Evolutionary conservation across 768 basidiomycete genomes (phyloP), one percentile per base, ranked within the genome.

Genomic region (Megacollybia marginata): DNA sequence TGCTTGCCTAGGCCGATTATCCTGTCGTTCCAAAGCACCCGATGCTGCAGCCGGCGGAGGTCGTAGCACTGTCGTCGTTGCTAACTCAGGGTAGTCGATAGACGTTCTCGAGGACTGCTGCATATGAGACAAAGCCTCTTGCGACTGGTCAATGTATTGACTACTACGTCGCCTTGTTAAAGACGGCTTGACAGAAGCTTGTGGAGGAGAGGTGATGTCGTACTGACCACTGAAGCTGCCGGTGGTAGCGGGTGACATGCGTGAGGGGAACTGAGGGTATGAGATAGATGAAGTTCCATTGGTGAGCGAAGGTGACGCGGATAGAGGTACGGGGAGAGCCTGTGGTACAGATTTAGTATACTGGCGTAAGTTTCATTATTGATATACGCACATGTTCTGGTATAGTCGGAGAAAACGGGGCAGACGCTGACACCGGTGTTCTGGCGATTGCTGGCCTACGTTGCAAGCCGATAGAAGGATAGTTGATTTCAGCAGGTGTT

Each of bases 21-120:
- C 89, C 55, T 90, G 87, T 31, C 90, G 72, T 59, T 91, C 88
- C 16, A 86, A 70, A 0, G 74, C 65, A 15, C 85, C 76, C 1
- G 85, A 66, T 0, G 88, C 88, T 5, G 78, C 90, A 1, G 78
- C 78, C 5, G 93, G 92, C 6, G 93, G 92, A 1, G 85, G 90
- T 18, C 88, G 80, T 16, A 86, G 69, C 16, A 87, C 68, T 19
- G 76, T 73, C 35, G 74, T 74, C n/a, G 78, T 62, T 1, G 72
- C 70, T 11, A 92, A 69, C 55, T 85, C 79, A 5, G 92, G 92
- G 58, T 95, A 95, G 60, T 90, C 90, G 47, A 94, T 86, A 1
- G 79, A 65, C 2, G 76, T 64, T 23, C 80, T 76, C 31, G 65
- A 56, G 20, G 66, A 49, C 6, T 28, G 23, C 36, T 65, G 66